Evolutionary conservation across 345 rosid genomes (phyloP), one percentile per base, ranked within the genome.

Genomic region (Citrus inodora): DNA sequence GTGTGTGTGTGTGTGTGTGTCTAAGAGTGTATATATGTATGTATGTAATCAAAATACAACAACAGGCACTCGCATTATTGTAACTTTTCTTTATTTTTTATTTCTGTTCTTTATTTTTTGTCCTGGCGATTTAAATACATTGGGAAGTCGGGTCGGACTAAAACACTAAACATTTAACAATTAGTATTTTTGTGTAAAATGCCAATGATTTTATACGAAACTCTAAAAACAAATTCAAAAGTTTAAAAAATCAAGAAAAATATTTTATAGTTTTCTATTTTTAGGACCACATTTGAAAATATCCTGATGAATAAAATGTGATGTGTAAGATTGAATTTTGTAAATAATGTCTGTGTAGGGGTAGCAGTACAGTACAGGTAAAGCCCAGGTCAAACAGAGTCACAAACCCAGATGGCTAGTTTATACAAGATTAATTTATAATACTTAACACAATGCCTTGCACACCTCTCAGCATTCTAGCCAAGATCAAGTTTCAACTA

Each of bases 11-110:
- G 1, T 33, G 35, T 33, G 35, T 33, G 35, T 4, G 35, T 25
- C 0, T 25, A 0, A 0, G 25, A 25, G 25, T 4, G 0, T 30
- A 30, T 2, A 0, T 30, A 30, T 3, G 0, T 32, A 32, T 3
- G 0, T 32, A 32, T 32, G 0, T 4, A 33, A 33, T 33, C 35
- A 33, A 32, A 32, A 32, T 32, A 0, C 40, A 37, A 37, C 40
- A 37, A 37, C 10, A 42, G 4, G 16, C 46, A 42, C 14, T 14
- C 0, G 48, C 4, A 11, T 42, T 42, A 42, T 42, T 42, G 1
- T 10, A 2, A 10, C 14, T 0, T 42, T 42, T 42, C 16, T 11
- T 42, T 42, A 11, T 42, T 42, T 42, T 10, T 42, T 42, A 9
- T 32, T 32, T 32, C 33, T 32, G 1, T 16, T 16, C 17, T 42